phyloP scores from a whole-genome alignment of 1,284 basidiomycete species.

The Peniophora sp. region DNA sequence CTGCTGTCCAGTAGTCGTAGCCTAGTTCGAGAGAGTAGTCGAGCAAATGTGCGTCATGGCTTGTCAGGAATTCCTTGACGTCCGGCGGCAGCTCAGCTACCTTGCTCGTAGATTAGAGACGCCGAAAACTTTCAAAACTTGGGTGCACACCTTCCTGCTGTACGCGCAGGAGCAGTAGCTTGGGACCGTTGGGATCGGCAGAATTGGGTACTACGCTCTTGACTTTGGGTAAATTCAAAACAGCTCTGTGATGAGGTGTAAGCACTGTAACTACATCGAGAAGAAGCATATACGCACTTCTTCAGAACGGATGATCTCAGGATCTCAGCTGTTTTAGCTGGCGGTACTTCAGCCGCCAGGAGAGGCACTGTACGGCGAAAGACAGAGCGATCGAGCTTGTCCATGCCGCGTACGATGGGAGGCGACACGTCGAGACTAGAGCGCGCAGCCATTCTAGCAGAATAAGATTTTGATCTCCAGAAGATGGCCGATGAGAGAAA shows the following conservation, averaged over 20 bases:
- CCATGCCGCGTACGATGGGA: slow-evolving; percentile 39
- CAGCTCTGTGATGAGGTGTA: slow-evolving; percentile 23
- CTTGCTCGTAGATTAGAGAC: slow-evolving; percentile 28
- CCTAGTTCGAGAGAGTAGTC: slow-evolving; percentile 56
- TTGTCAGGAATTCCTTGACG: slow-evolving; percentile 45
- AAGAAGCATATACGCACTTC: slow-evolving; percentile 36
- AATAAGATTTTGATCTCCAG: no score
- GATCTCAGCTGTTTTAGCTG: slow-evolving; percentile 45
- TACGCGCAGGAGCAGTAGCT: slow-evolving; percentile 58
- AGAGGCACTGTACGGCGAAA: slow-evolving; percentile 62
- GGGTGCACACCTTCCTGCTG: slow-evolving; percentile 45
- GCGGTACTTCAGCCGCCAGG: slow-evolving; percentile 58
- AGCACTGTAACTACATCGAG: slow-evolving; percentile 17
- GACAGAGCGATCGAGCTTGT: slow-evolving; percentile 48
- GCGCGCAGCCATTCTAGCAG: no score
- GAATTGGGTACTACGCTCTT: slow-evolving; percentile 51
- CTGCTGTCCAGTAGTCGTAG: slow-evolving; percentile 83
- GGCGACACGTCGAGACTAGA: slow-evolving; percentile 42
- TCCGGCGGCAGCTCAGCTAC: slow-evolving; percentile 59
- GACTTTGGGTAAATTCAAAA: slow-evolving; percentile 63
- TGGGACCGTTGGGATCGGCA: slow-evolving; percentile 38
- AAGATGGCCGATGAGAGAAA: no score
- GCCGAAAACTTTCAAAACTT: no score
- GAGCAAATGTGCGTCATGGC: slow-evolving; percentile 46
- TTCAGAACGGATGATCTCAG: slow-evolving; percentile 48